Evolutionary conservation across 371 early-diverging fungal species (phyloP).

Genomic region (Capillidium heterosporum): DNA sequence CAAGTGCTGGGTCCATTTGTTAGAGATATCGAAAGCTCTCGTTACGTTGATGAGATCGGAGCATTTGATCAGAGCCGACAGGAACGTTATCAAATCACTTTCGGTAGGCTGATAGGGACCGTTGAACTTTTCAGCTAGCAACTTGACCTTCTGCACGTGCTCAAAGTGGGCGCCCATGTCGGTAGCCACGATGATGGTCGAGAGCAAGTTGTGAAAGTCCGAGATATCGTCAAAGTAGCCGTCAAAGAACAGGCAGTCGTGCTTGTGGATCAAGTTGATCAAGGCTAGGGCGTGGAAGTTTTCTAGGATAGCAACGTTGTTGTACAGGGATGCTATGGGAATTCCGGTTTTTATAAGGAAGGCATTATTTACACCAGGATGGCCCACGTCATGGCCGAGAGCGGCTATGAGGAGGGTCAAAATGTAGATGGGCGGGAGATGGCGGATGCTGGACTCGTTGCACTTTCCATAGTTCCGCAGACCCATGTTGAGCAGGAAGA

Average conservation of each 20-base stretch:
- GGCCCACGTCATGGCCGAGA: constrained; percentile 70
- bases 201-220: constrained; percentile 42
- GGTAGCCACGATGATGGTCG: constrained; percentile 49
- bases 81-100: constrained; percentile 28
- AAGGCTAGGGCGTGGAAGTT: constrained; percentile 81
- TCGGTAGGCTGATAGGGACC: constrained; percentile 14
- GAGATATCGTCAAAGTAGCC: constrained; percentile 24
- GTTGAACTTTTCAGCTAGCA: constrained; percentile 15
- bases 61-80: constrained; percentile 58
- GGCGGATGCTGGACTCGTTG: constrained; percentile 18
- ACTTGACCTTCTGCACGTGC: constrained; percentile 44
- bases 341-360: constrained; percentile 59
- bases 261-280: constrained; percentile 50
- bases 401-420: constrained; percentile 57
- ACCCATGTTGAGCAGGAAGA: constrained; percentile 25
- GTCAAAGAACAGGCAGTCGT: constrained; percentile 26
- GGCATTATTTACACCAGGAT: constrained; percentile 70
- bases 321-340: constrained; percentile 75
- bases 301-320: constrained; percentile 63
- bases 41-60: constrained; percentile 65
- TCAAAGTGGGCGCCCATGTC: constrained; percentile 73
- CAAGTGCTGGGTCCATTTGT: constrained; percentile 30
- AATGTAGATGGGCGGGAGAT: constrained; percentile 41
- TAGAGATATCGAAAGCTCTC: constrained; percentile 31
- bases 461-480: constrained; percentile 8